Percentiles rank a stretch among this genome's conserved stretches.
These are phyloP conservation scores for Pythium phragmiticola DNA, from an alignment of 352 stramenopile genomes.

Conservation along the genomic window DNA sequence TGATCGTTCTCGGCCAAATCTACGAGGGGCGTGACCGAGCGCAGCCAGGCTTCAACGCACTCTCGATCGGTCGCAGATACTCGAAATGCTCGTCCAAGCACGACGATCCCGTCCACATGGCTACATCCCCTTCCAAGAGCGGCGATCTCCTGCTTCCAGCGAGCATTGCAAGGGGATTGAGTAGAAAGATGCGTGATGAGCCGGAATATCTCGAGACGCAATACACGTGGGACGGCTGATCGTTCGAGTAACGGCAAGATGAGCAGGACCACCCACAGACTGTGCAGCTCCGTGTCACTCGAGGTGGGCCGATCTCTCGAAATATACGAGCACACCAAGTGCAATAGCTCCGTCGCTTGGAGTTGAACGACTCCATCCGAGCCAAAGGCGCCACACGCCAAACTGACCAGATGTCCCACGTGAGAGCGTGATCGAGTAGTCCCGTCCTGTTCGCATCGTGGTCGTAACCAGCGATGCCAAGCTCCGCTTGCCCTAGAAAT, in stretches of 20 bases:
- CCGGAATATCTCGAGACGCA: conserved; percentile 6
- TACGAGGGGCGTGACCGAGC: not conserved
- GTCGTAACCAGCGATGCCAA: conserved; percentile 15
- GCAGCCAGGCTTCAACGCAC: not conserved
- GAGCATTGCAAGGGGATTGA: not conserved
- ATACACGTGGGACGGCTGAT: not conserved
- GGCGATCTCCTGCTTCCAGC: not conserved
- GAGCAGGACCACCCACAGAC: conserved; percentile 2
- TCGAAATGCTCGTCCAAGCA: conserved; percentile 13
- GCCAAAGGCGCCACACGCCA: conserved; percentile 4
- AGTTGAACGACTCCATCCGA: conserved; percentile 1
- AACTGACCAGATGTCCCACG: not conserved
- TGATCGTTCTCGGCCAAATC: not conserved
- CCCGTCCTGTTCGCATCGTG: not conserved
- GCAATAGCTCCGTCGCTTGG: conserved; percentile 3
- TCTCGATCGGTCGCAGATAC: not conserved
- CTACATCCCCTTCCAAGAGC: not conserved
- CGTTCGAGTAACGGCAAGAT: conserved; percentile 5
- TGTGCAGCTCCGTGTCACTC: not conserved
- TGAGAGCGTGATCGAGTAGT: not conserved
- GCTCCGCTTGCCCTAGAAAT: not conserved
- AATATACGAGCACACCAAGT: not conserved
- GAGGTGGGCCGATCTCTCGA: not conserved
- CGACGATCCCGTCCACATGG: conserved; percentile 5
- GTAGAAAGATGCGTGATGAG: conserved; percentile 4